Evolutionary conservation across 352 stramenopile species (phyloP).

Genomic region (Globisporangium orthogonon): DNA sequence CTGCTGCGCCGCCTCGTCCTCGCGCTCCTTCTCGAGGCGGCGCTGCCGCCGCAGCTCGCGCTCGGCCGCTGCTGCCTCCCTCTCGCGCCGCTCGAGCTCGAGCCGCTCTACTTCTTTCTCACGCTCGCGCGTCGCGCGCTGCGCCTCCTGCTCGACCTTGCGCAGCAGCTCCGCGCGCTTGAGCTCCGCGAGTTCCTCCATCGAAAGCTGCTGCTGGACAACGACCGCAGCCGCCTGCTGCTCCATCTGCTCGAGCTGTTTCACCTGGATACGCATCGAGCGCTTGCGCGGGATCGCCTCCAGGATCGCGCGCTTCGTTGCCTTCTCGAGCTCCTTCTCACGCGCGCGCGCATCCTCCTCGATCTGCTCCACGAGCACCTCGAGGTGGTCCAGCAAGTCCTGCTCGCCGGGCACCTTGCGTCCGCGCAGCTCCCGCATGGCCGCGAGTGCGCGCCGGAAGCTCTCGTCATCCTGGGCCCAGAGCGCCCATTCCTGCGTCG

Average conservation of each 20-base stretch:
- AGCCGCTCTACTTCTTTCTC: conserved; percentile 43
- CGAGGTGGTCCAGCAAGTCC: conserved; percentile 68
- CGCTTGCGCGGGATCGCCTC: conserved; percentile 82
- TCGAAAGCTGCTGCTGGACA: conserved; percentile 43
- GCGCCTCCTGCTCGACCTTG: conserved; percentile 60
- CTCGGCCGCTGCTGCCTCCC: conserved; percentile 40
- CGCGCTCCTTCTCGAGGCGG: conserved; percentile 54
- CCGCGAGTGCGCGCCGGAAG: conserved; percentile 47
- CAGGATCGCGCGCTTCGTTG: conserved; percentile 68
- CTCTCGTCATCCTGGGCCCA: conserved; percentile 74
- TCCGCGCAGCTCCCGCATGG: conserved; percentile 50
- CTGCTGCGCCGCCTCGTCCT: conserved; percentile 28
- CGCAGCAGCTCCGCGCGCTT: conserved; percentile 61
- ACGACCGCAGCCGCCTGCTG: conserved; percentile 59
- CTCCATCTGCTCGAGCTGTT: conserved; percentile 77
- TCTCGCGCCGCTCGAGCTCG: conserved; percentile 50
- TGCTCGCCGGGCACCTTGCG: conserved; percentile 68
- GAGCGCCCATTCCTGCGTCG: conserved; percentile 51
- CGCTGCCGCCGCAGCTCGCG: conserved; percentile 49
- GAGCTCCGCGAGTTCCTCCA: conserved; percentile 61
- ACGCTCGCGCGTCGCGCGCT: conserved; percentile 44
- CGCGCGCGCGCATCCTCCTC: conserved; percentile 46
- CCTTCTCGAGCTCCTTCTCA: conserved; percentile 61
- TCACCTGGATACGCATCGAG: conserved; percentile 77
- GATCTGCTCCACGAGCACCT: conserved; percentile 79